Conservation (phyloP, 306 rosid genomes). For the Macrotyloma uniflorum region DNA sequence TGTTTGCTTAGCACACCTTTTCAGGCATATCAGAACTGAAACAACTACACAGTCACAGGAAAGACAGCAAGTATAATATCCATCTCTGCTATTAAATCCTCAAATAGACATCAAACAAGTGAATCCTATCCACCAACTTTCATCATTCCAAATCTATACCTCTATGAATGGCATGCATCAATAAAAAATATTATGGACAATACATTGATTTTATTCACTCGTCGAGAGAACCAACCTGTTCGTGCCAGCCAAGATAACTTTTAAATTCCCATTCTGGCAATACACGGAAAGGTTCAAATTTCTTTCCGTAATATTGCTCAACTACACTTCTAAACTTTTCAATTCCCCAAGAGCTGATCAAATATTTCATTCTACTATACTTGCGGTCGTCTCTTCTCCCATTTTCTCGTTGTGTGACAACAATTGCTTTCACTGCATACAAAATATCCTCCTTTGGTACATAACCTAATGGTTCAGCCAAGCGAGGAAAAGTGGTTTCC, state of each 20-base stretch:
- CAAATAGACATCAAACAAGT: constrained; percentile 14
- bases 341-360: constrained; percentile 95
- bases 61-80: constrained; percentile 9
- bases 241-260: constrained; percentile 96
- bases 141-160: neutral
- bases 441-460: constrained; percentile 95
- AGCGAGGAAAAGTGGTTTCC: constrained; percentile 86
- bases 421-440: constrained; percentile 94
- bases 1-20: constrained; percentile 11
- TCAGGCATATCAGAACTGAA: constrained; percentile 31
- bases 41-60: constrained; percentile 12
- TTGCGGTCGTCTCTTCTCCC: constrained; percentile 98
- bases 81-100: constrained; percentile 34
- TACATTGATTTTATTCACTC: constrained; percentile 18
- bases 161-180: constrained; percentile 8
- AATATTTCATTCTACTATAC: constrained; percentile 95
- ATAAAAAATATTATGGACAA: constrained; percentile 14
- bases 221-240: constrained; percentile 73
- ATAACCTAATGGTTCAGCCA: constrained; percentile 87
- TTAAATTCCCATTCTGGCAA: constrained; percentile 96
- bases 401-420: constrained; percentile 90
- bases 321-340: constrained; percentile 81
- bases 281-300: constrained; percentile 74
- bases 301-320: constrained; percentile 87
- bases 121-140: constrained; percentile 20